Evolutionary conservation across 1,284 basidiomycete species (phyloP), one percentile per base, ranked within the genome.

Genomic region (Dichomitus squalens): DNA sequence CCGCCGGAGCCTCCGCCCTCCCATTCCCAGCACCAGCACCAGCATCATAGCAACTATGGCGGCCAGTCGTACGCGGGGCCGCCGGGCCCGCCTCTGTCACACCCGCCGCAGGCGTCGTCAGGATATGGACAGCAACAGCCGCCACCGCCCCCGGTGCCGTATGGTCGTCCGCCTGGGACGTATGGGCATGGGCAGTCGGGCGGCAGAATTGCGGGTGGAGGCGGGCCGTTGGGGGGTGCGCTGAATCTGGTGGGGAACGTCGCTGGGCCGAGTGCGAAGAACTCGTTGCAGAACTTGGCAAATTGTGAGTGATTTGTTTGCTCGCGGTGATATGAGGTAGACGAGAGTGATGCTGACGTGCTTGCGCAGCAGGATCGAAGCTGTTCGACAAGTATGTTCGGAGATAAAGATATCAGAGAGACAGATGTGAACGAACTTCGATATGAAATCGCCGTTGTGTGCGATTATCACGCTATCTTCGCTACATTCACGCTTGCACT

Each of bases 281-380:
- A 58, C 50, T 61, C 58, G 51, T 53, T 69, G 46, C 59, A 64
- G 59, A 65, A 56, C 43, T 25, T 70, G 41, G 64, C 66, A 9
- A 65, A 61, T 25, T 62, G 69, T 70, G 48, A 58, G 67, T 63
- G 31, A 16, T 14, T 36, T 23, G 34, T 36, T 36, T 21, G 21
- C 35, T 29, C 36, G 35, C 21, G 27, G 27, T 29, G 14, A 12
- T 20, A 14, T 4, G n/a, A 18, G 29, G 39, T 31, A 21, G 35
- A 29, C 35, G 23, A 38, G 29, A 5, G 27, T 31, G n/a, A n/a
- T 20, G 36, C 39, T 43, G 25, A 29, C 18, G 14, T 12, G 20
- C 16, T 12, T 20, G n/a, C 36, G 43, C 35, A 64, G 62, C 62
- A 9, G 57, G 62, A 3, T 29, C 62, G 46, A 64, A 61, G 52